Conservation (phyloP, 768 basidiomycete species). For the Suillus paluster region DNA sequence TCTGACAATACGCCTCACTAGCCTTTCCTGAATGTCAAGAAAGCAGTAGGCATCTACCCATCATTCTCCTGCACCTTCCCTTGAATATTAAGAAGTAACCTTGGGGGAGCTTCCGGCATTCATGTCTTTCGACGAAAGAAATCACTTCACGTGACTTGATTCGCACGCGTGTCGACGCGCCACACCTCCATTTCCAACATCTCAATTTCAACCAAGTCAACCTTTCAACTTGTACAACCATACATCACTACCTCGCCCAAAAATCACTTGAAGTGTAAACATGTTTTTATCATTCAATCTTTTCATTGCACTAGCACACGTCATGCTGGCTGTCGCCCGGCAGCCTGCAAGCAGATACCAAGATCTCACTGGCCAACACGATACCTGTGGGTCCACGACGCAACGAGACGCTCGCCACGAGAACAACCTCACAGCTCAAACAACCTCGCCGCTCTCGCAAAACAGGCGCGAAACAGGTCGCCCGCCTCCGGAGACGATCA, state of each 20-base stretch:
- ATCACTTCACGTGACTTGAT: slow-evolving; percentile 27
- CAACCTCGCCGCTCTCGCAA: background rate
- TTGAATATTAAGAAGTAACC: background rate
- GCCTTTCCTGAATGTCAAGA: no score
- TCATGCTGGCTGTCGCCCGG: background rate
- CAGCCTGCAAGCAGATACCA: background rate
- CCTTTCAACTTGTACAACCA: background rate
- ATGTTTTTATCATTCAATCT: slow-evolving; percentile 1
- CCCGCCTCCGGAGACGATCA: background rate
- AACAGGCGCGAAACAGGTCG: background rate
- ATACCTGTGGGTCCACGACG: background rate
- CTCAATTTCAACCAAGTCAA: slow-evolving; percentile 1
- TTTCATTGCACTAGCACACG: background rate
- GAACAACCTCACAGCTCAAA: background rate
- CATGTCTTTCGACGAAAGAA: slow-evolving; percentile 8
- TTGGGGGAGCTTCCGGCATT: no score
- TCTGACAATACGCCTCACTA: background rate
- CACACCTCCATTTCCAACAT: background rate
- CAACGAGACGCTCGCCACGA: background rate
- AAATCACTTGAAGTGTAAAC: background rate
- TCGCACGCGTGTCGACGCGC: background rate
- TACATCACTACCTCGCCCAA: background rate
- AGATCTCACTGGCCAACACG: background rate
- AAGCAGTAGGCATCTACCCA: no score
- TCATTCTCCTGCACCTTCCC: background rate